A percentile compares a stretch with the other conserved stretches of the same genome.
Conservation (phyloP, 2,329 filamentous ascomycete species). For the Parastagonospora avenae region DNA sequence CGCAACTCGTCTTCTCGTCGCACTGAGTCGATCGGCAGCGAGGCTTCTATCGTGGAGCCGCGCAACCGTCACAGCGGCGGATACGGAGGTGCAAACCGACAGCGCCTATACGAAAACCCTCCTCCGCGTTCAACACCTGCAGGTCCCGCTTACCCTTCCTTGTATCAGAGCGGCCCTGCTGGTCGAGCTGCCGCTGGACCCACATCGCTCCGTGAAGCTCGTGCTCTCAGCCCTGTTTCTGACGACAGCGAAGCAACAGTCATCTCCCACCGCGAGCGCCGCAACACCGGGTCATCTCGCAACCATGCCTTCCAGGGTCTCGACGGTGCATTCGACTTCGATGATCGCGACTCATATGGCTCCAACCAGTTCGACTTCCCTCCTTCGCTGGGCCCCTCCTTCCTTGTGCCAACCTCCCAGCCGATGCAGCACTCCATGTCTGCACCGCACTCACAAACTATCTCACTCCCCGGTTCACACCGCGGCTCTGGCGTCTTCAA, state of each 20-base stretch:
- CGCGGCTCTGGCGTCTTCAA: conserved; percentile 81
- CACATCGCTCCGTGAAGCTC: conserved; percentile 27
- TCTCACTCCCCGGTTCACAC: conserved; percentile 35
- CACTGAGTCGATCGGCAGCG: conserved; percentile 49
- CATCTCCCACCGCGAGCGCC: conserved; percentile 23
- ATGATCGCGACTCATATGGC: conserved; percentile 20
- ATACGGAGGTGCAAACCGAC: conserved; percentile 51
- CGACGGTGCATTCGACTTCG: conserved; percentile 36
- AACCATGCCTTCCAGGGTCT: conserved; percentile 29
- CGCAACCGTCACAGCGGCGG: conserved; percentile 67
- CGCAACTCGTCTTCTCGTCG: conserved; percentile 52
- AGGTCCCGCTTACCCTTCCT: conserved; percentile 27
- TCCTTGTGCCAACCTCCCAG: conserved; percentile 28
- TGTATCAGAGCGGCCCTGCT: conserved; percentile 22
- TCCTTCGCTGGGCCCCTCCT: conserved; percentile 34
- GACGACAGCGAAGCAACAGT: conserved; percentile 37
- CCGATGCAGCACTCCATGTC: conserved; percentile 22
- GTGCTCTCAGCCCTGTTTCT: conserved; percentile 31
- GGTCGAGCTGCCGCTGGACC: conserved; percentile 22
- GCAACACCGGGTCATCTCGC: conserved; percentile 25
- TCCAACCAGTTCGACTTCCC: conserved; percentile 28
- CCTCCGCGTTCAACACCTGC: conserved; percentile 32
- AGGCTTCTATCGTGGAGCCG: conserved; percentile 38
- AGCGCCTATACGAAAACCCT: conserved; percentile 33
- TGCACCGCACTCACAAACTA: conserved; percentile 22